These are phyloP conservation scores for Setaria italica DNA, from an alignment of 202 grass and related monocot genomes.

Conservation along the genomic window DNA sequence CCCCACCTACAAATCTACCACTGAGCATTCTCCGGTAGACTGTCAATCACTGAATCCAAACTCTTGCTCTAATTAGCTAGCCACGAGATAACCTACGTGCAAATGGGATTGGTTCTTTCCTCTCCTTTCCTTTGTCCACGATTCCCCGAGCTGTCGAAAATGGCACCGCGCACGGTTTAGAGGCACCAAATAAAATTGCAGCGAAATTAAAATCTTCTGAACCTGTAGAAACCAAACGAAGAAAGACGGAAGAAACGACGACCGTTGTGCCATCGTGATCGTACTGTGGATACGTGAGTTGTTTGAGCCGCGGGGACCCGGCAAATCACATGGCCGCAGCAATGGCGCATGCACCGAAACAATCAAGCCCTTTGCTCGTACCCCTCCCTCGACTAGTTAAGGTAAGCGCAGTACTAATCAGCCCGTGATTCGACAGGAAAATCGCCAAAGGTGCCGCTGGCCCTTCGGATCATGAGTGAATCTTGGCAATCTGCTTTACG, in stretches of 20 bases:
- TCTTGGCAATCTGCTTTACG: neutral
- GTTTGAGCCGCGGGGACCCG: slow-evolving; percentile 30
- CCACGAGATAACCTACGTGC: neutral
- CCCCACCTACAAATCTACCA: too few species aligned
- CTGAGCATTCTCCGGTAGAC: too few species aligned
- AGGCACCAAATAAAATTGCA: neutral
- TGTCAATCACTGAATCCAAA: too few species aligned
- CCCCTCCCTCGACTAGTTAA: slow-evolving; percentile 25
- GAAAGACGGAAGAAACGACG: too few species aligned
- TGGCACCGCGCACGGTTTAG: neutral
- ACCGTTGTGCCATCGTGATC: slow-evolving; percentile 38
- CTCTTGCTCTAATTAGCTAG: slow-evolving; percentile 25
- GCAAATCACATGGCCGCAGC: slow-evolving; percentile 50
- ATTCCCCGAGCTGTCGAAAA: too few species aligned
- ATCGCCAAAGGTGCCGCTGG: neutral
- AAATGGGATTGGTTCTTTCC: neutral
- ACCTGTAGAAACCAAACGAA: neutral
- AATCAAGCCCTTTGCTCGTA: neutral
- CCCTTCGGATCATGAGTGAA: neutral
- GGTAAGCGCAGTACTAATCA: neutral
- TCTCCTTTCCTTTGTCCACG: too few species aligned
- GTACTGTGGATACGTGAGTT: slow-evolving; percentile 4
- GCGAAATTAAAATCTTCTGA: neutral
- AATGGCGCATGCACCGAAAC: neutral
- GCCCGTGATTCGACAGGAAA: slow-evolving; percentile 32